Percentiles rank a stretch among this genome's conserved stretches.
phyloP scores from a whole-genome alignment of 345 rosid species.

The Melaleuca alternifolia region DNA sequence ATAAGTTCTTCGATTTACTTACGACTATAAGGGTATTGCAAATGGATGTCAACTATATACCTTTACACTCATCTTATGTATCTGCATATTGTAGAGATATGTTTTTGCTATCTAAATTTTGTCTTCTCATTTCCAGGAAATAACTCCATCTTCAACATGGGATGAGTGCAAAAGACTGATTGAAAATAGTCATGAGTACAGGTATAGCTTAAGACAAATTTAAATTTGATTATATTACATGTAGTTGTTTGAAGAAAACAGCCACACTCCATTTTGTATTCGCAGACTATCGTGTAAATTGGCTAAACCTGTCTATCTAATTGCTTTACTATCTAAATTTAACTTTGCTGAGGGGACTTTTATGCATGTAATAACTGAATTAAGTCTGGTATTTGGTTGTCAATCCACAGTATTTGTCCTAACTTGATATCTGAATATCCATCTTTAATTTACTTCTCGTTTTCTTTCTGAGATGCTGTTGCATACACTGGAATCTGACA shows the following conservation, averaged over 20 bases:
- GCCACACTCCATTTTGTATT: background rate
- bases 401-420: background rate
- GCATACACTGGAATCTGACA: background rate
- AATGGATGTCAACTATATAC: background rate
- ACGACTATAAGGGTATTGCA: conserved; percentile 27
- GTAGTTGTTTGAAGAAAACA: background rate
- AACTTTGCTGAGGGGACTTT: background rate
- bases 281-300: background rate
- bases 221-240: background rate
- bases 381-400: background rate
- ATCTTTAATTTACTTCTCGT: background rate
- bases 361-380: background rate
- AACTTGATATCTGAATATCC: background rate
- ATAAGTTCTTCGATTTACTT: conserved; percentile 31
- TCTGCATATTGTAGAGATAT: background rate
- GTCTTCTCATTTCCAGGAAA: conserved; percentile 39
- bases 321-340: background rate
- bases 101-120: conserved; percentile 5
- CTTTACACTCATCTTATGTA: background rate
- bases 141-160: conserved; percentile 75
- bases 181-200: conserved; percentile 68
- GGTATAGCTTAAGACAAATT: conserved; percentile 26
- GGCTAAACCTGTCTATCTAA: background rate
- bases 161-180: conserved; percentile 56
- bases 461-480: background rate